These are phyloP conservation scores for Firmiana major DNA, from an alignment of 345 rosid species.

Conservation along the genomic window DNA sequence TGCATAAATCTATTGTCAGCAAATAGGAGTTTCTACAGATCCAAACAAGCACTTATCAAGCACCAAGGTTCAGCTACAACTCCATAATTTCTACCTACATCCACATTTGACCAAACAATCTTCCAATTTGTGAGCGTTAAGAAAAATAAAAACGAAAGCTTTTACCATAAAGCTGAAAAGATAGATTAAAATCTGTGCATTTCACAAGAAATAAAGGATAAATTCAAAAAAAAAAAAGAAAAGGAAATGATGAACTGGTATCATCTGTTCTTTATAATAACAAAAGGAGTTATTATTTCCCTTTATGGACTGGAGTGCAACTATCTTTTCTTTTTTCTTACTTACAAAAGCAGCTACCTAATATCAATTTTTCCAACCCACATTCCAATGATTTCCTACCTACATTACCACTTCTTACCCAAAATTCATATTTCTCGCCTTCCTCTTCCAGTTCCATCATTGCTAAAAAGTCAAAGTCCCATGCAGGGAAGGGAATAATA, in stretches of 20 bases:
- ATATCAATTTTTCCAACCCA: neutral
- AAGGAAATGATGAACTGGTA: neutral
- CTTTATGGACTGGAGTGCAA: neutral
- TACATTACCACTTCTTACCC: conserved; percentile 1
- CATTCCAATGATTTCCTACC: neutral
- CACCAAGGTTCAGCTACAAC: neutral
- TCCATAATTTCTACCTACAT: neutral
- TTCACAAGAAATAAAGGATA: neutral
- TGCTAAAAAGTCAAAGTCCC: neutral
- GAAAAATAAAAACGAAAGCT: conserved; percentile 1
- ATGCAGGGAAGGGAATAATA: neutral
- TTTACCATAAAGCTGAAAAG: neutral
- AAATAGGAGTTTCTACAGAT: neutral
- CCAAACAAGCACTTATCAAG: neutral
- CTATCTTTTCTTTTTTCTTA: neutral
- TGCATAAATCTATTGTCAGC: neutral
- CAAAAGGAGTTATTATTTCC: neutral
- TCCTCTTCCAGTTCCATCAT: neutral
- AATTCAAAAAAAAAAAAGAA: neutral
- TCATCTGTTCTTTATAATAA: conserved; percentile 3
- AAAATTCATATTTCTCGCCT: neutral
- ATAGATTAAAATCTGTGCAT: neutral
- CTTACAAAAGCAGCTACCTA: conserved; percentile 7
- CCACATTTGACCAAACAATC: neutral
- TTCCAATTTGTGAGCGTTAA: neutral